These are phyloP conservation scores for Ceratobasidium theobromae DNA, from an alignment of 1,284 basidiomycete species.

Conservation along the genomic window DNA sequence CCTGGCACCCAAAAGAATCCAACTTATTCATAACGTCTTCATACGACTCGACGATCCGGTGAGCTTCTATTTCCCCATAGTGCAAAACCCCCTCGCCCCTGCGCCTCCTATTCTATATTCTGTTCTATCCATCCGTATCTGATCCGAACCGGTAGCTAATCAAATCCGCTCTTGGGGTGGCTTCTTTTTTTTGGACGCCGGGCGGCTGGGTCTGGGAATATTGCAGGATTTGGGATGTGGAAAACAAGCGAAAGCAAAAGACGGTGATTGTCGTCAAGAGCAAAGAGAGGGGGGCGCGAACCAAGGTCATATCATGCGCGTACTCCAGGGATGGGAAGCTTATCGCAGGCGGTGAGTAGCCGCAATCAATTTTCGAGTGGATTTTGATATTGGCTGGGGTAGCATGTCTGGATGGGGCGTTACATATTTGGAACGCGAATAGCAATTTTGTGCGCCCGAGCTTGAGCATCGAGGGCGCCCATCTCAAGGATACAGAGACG, in stretches of 20 bases:
- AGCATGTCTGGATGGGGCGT: constrained; percentile 88
- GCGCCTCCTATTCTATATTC: constrained; percentile 11
- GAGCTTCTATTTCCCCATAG: constrained; percentile 38
- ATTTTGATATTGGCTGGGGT: constrained; percentile 32
- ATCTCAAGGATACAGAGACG: constrained; percentile 78
- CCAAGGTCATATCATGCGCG: constrained; percentile 84
- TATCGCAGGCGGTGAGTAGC: constrained; percentile 77
- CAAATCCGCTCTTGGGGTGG: neutral
- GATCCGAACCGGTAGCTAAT: constrained; percentile 28
- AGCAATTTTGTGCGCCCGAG: constrained; percentile 91
- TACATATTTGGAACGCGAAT: constrained; percentile 91
- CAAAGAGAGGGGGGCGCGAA: constrained; percentile 92
- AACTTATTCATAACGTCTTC: constrained; percentile 88
- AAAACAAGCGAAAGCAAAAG: constrained; percentile 87
- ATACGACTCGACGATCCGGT: constrained; percentile 94
- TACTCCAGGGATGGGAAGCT: constrained; percentile 84
- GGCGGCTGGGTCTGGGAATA: constrained; percentile 14
- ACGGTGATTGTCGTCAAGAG: constrained; percentile 94
- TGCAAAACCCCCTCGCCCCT: constrained; percentile 10
- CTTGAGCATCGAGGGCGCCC: constrained; percentile 81
- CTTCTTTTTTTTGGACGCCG: constrained; percentile 18
- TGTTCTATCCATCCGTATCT: constrained; percentile 29
- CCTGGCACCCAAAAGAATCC: constrained; percentile 86
- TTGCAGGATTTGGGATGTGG: constrained; percentile 87
- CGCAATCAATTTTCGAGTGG: neutral